A percentile compares a stretch with the other conserved stretches of the same genome.
These are phyloP conservation scores for Flaveria linearis DNA, from an alignment of 129 eudicot genomes.

Conservation along the genomic window DNA sequence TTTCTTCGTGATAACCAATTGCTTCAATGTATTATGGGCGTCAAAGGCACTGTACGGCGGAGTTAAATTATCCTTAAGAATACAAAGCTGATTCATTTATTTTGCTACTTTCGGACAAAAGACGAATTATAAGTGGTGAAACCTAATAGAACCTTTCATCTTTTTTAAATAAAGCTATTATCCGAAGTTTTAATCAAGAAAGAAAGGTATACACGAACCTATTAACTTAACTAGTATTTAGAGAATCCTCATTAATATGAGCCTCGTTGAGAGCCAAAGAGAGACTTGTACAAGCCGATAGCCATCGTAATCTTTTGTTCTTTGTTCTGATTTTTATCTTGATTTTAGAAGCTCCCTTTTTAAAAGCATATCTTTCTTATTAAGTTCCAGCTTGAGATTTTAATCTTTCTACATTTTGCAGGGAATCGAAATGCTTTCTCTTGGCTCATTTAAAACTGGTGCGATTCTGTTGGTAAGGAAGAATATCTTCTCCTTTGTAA, in stretches of 20 bases:
- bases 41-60: neutral
- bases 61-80: neutral
- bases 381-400: neutral
- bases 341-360: neutral
- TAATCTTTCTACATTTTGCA: constrained; percentile 26
- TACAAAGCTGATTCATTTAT: neutral
- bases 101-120: neutral
- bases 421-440: constrained; percentile 99
- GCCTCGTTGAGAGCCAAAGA: no score
- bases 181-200: no score
- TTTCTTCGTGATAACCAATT: neutral
- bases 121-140: neutral
- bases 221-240: no score
- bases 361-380: neutral
- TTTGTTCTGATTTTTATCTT: neutral
- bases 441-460: constrained; percentile 97
- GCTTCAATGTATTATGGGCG: neutral
- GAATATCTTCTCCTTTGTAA: neutral
- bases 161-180: neutral
- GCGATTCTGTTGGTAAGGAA: constrained; percentile 91
- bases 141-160: neutral
- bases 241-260: no score
- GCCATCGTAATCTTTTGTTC: constrained; percentile 2
- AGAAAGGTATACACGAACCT: no score
- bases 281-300: no score